Percentiles rank a stretch among this genome's conserved stretches.
These are phyloP conservation scores for Sisymbrium irio DNA, from an alignment of 345 rosid species.

Conservation along the genomic window DNA sequence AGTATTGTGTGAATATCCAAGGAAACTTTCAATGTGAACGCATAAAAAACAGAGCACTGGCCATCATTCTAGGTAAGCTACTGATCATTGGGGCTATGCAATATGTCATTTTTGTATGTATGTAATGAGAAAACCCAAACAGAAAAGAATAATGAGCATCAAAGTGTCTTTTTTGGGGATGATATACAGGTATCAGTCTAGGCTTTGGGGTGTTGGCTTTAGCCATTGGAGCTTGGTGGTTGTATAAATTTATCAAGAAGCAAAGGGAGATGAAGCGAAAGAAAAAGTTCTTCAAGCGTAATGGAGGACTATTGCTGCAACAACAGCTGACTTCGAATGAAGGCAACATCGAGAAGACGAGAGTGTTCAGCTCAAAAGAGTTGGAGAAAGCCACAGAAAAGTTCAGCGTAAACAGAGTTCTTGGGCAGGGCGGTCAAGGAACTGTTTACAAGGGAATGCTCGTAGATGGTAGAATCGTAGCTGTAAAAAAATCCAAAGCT, in stretches of 20 bases:
- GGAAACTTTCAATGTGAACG: neutral
- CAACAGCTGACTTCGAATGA: constrained; percentile 21
- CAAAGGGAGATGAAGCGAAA: constrained; percentile 7
- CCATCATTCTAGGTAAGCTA: constrained; percentile 7
- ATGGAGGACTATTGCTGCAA: constrained; percentile 41
- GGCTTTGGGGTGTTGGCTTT: constrained; percentile 29
- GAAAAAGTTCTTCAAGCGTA: constrained; percentile 11
- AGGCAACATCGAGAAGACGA: constrained; percentile 15
- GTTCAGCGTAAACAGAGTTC: constrained; percentile 29
- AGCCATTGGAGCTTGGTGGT: constrained; percentile 22
- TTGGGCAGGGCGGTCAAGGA: constrained; percentile 48
- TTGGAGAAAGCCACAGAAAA: constrained; percentile 36
- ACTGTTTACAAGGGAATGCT: constrained; percentile 45
- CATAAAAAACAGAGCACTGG: neutral
- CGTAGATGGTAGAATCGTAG: constrained; percentile 31
- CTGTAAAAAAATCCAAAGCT: constrained; percentile 42
- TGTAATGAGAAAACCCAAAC: too few species aligned
- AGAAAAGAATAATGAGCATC: too few species aligned
- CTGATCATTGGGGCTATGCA: neutral
- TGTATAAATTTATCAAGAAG: constrained; percentile 21
- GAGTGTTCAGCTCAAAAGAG: constrained; percentile 37
- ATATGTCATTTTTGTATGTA: neutral
- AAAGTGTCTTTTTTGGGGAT: neutral
- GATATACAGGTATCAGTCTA: constrained; percentile 2
- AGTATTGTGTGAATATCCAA: neutral